Evolutionary conservation across 768 basidiomycete species (phyloP).

Genomic region (Podaxis rugospora): DNA sequence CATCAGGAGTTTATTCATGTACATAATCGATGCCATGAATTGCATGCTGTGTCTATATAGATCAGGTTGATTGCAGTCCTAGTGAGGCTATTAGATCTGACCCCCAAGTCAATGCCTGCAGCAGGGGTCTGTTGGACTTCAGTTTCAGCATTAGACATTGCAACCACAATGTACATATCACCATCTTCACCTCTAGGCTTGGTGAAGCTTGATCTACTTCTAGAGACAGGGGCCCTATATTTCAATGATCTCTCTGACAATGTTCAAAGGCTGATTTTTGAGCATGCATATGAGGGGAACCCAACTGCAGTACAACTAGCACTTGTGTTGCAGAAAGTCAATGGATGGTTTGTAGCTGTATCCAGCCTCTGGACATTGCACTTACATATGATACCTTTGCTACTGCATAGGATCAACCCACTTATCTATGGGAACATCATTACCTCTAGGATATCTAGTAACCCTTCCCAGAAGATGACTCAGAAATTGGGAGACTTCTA

Average conservation of each 20-base stretch:
- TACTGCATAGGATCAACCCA: not conserved
- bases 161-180: not conserved
- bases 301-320: not conserved
- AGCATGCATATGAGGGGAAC: not conserved
- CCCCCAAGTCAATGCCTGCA: too few relatives aligned
- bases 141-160: not conserved
- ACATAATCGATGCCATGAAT: too few relatives aligned
- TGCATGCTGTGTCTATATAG: too few relatives aligned
- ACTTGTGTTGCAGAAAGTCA: constrained; percentile 1
- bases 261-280: constrained; percentile 1
- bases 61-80: too few relatives aligned
- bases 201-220: not conserved
- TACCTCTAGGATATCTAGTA: not conserved
- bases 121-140: too few relatives aligned
- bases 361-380: not conserved
- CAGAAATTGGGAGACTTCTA: not conserved
- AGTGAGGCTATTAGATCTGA: too few relatives aligned
- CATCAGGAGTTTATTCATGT: too few relatives aligned
- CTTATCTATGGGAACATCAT: constrained; percentile 1
- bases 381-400: not conserved
- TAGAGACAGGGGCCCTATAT: not conserved
- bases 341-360: not conserved
- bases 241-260: not conserved
- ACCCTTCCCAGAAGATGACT: not conserved
- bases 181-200: not conserved